Conservation (phyloP, 1,284 basidiomycete species). For the Austroboletus olivaceoglutinosus region DNA sequence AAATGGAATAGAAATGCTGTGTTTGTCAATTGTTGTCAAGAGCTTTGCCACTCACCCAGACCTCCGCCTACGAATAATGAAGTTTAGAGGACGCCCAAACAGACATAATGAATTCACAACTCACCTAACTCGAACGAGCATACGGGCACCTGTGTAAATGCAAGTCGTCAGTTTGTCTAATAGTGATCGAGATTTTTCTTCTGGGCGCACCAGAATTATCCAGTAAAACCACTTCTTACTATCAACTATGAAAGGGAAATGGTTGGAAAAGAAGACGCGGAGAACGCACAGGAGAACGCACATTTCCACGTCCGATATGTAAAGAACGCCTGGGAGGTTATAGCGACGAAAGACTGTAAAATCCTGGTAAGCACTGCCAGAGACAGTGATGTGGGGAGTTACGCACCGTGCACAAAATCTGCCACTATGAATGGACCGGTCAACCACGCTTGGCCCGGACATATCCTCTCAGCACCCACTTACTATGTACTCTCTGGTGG, state of each 20-base stretch:
- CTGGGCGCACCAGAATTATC: background rate
- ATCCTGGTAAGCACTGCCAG: background rate
- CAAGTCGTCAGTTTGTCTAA: background rate
- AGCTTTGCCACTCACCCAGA: constrained; percentile 1
- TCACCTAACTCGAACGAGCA: constrained; percentile 6
- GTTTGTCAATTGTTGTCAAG: too few relatives aligned
- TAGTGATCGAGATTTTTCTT: background rate
- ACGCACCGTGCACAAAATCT: constrained; percentile 1
- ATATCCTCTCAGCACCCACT: background rate
- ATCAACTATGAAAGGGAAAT: background rate
- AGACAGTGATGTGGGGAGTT: background rate
- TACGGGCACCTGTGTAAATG: constrained; percentile 1
- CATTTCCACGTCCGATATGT: constrained; percentile 7
- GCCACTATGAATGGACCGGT: background rate
- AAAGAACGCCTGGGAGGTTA: constrained; percentile 5
- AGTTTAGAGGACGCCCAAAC: background rate
- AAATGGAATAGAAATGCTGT: background rate
- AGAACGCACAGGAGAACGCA: background rate
- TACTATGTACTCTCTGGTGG: constrained; percentile 6
- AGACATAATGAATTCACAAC: background rate
- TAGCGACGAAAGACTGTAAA: background rate
- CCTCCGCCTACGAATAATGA: constrained; percentile 1
- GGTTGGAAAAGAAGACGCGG: background rate
- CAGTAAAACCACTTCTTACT: background rate
- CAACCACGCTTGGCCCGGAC: background rate